Evolutionary conservation across 306 rosid species (phyloP), one percentile per base, ranked within the genome.

Genomic region (Glycine latifolia): DNA sequence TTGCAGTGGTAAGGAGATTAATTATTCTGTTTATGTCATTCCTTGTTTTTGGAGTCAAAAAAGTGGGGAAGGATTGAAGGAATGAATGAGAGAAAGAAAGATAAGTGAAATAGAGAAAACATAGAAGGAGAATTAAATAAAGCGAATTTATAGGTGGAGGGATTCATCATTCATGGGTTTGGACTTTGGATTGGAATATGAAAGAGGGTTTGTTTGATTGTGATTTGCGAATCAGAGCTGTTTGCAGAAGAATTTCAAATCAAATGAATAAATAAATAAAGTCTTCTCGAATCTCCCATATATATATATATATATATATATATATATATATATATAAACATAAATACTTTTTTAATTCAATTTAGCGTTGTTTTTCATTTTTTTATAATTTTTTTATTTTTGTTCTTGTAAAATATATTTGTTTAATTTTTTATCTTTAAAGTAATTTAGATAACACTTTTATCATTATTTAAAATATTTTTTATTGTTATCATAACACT

Each of bases 161-260:
- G 62, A 35, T 52, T 53, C 33, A 14, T 50, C 31, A 26, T 26
- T 26, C 31, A 26, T 26, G 56, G 41, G 7, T 37, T 65, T 62
- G 10, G 46, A 62, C 33, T 55, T 74, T 55, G 55, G 79, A 58
- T 56, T 74, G 54, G 79, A 46, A 46, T 55, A 15, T 62, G n/a
- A 14, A 37, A 70, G 50, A 56, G 54, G 7, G 3, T 16, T 37
- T 39, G 44, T 3, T 39, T 46, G 66, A 73, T 35, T 9, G 37
- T 17, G 58, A 61, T n/a, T 16, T 53, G 35, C 2, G 35, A 54
- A 35, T 54, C 63, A 39, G 20, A 3, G 3, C 1, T 41, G 31
- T 39, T 4, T 65, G 49, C 20, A 37, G 13, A 39, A 3, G 31
- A 66, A 66, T 66, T 66, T 66, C 50, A 39, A 7, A 14, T 65